Base-by-base conservation (phyloP, 441 rosid species). In the Isatis lusitanica region DNA sequence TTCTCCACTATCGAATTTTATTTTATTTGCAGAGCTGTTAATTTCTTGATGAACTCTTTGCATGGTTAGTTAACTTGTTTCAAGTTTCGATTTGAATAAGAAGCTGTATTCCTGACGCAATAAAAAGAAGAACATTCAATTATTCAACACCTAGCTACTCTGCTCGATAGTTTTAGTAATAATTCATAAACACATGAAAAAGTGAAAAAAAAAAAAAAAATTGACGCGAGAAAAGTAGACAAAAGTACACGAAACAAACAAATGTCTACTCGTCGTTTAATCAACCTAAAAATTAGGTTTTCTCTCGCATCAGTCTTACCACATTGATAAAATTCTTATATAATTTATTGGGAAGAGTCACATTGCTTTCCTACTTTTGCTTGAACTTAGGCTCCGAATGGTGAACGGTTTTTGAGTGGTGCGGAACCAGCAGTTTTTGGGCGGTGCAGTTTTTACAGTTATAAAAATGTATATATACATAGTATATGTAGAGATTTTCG, bases 281-380 rank as follows among this genome's bases (percentile, higher is more conserved):
- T 52, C 66, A 46, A 55, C 79, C 60, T 68, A 75, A 63, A 55
- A 44, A 36, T 46, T 75, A 75, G 70, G 74, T 75, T 69, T 69
- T 43, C 65, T 24, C 46, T 75, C 59, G 70, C 70, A 68, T 75
- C 79, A 62, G 69, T 60, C 58, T 61, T 60, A 44, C 63, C 44
- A 63, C 53, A 63, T 62, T 70, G 66, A 55, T 56, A 46, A 70
- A 40, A 17, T 50, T 58, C 39, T 61, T 11, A 24, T 60, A 36
- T 38, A 40, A 30, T 44, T 35, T 53, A 7, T 42, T 33, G 24
- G 24, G 63, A 44, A 52, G 6, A 68, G 70, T 43, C 70, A 68
- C 74, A 62, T 68, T 68, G 71, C 79, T 75, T 53, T 62, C 66
- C 35, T 57, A 64, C 71, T 65, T 63, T 57, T 76, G 63, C 47